Evolutionary conservation across 495 filamentous ascomycete species (phyloP).

Genomic region (Lepidopterella palustris): DNA sequence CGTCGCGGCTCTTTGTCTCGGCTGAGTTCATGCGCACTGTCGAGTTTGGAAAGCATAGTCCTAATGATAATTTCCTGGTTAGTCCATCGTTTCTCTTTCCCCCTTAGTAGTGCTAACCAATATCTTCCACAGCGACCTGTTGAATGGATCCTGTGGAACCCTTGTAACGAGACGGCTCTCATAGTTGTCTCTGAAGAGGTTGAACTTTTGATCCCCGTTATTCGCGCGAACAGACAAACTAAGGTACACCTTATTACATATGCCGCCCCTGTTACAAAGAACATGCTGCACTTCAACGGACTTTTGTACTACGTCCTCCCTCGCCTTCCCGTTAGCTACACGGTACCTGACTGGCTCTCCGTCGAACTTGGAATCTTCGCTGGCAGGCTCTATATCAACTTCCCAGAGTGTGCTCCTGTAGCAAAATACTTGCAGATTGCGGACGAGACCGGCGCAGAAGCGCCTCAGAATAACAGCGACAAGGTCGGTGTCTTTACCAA

Average conservation of each 20-base stretch:
- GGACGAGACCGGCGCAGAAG: not conserved
- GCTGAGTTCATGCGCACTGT: conserved; percentile 5
- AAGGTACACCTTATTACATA: conserved; percentile 44
- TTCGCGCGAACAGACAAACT: conserved; percentile 27
- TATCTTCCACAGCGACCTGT: conserved; percentile 37
- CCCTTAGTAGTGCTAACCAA: not conserved
- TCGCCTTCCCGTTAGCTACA: conserved; percentile 32
- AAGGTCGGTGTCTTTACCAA: conserved; percentile 12
- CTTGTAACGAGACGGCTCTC: conserved; percentile 36
- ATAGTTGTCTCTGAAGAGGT: conserved; percentile 53
- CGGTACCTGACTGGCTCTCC: conserved; percentile 40
- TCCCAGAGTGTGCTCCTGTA: conserved; percentile 31
- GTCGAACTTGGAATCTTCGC: conserved; percentile 52
- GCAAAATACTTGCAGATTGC: not conserved
- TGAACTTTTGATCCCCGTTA: conserved; percentile 40
- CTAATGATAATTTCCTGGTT: conserved; percentile 39
- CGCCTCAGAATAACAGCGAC: not conserved
- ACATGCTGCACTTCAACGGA: conserved; percentile 49
- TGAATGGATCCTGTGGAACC: conserved; percentile 46
- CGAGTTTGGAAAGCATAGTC: conserved; percentile 30
- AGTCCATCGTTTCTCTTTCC: conserved; percentile 8
- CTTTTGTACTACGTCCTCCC: conserved; percentile 46
- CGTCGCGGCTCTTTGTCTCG: conserved; percentile 21
- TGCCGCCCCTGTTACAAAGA: conserved; percentile 46
- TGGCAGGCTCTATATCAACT: conserved; percentile 50